These are phyloP conservation scores for Fusarium beomiforme DNA, from an alignment of 2,329 filamentous ascomycete species.

Conservation along the genomic window DNA sequence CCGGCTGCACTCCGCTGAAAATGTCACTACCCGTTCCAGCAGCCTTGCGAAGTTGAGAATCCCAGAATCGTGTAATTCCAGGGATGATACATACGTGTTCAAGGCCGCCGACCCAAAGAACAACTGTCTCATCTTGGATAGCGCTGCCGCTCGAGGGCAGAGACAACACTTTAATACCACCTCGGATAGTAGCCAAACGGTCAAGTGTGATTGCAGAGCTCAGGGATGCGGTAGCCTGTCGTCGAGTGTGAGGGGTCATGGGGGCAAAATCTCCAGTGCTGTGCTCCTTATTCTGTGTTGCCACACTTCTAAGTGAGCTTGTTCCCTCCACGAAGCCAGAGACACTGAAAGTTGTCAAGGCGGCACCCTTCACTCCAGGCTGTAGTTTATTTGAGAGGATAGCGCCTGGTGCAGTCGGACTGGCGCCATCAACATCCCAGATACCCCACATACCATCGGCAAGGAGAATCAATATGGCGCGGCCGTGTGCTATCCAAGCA, in stretches of 20 bases:
- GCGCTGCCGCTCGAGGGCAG: slow-evolving; percentile 56
- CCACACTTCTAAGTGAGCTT: slow-evolving; percentile 59
- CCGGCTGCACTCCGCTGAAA: slow-evolving; percentile 65
- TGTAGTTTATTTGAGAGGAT: slow-evolving; percentile 61
- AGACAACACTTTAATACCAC: slow-evolving; percentile 62
- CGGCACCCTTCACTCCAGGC: slow-evolving; percentile 65
- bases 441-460: slow-evolving; percentile 75
- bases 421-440: slow-evolving; percentile 71
- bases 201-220: slow-evolving; percentile 58
- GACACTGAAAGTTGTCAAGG: slow-evolving; percentile 66
- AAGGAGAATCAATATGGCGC: slow-evolving; percentile 66
- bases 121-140: slow-evolving; percentile 62
- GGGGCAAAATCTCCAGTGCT: slow-evolving; percentile 66
- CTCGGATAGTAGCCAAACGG: slow-evolving; percentile 61
- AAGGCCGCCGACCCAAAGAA: slow-evolving; percentile 65
- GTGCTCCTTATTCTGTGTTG: slow-evolving; percentile 48
- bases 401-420: slow-evolving; percentile 55
- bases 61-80: slow-evolving; percentile 66
- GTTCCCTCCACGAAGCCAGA: slow-evolving; percentile 70
- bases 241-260: slow-evolving; percentile 71
- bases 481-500: slow-evolving; percentile 69
- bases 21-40: slow-evolving; percentile 63
- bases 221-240: slow-evolving; percentile 60
- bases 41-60: slow-evolving; percentile 64
- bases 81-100: slow-evolving; percentile 69